phyloP scores from a whole-genome alignment of 805 yeast genomes.

The Metschnikowia similis region DNA sequence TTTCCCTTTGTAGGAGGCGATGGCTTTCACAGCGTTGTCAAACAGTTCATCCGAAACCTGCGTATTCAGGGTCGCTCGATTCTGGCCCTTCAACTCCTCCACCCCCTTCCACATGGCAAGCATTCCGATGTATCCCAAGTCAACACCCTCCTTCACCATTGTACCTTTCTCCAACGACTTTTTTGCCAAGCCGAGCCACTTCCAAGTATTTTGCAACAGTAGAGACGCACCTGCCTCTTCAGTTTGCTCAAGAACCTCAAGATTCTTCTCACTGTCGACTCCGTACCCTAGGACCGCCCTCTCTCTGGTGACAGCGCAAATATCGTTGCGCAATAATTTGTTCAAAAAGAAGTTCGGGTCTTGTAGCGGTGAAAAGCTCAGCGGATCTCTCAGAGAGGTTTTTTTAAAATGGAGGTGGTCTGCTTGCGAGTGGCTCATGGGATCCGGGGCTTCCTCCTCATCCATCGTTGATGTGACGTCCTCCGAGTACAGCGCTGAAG shows the following conservation, averaged over 20 bases:
- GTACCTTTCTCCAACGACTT: conserved; percentile 59
- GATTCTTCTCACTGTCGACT: conserved; percentile 59
- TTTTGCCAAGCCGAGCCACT: conserved; percentile 77
- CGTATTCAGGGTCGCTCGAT: conserved; percentile 29
- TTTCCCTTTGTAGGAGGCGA: conserved; percentile 46
- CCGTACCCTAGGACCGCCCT: conserved; percentile 76
- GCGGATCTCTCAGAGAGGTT: background rate
- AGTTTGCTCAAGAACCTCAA: conserved; percentile 51
- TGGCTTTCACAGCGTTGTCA: conserved; percentile 48
- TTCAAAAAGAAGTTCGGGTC: conserved; percentile 20
- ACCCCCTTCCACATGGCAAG: conserved; percentile 84
- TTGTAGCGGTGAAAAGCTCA: conserved; percentile 1
- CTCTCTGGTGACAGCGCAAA: conserved; percentile 64
- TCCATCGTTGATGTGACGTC: conserved; percentile 28
- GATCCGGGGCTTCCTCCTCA: conserved; percentile 24
- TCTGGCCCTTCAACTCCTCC: conserved; percentile 43
- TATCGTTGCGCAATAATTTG: conserved; percentile 62
- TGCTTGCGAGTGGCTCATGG: conserved; percentile 4
- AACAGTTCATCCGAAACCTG: conserved; percentile 37
- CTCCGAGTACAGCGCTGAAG: conserved; percentile 15
- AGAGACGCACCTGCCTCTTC: conserved; percentile 49
- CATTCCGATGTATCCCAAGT: conserved; percentile 85
- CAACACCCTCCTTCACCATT: conserved; percentile 66
- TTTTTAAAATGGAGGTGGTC: conserved; percentile 1
- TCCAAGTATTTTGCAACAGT: conserved; percentile 74